Percentiles rank a stretch among this genome's conserved stretches.
phyloP scores from a whole-genome alignment of 2,329 filamentous ascomycete genomes.

The Helotiales sp. region DNA sequence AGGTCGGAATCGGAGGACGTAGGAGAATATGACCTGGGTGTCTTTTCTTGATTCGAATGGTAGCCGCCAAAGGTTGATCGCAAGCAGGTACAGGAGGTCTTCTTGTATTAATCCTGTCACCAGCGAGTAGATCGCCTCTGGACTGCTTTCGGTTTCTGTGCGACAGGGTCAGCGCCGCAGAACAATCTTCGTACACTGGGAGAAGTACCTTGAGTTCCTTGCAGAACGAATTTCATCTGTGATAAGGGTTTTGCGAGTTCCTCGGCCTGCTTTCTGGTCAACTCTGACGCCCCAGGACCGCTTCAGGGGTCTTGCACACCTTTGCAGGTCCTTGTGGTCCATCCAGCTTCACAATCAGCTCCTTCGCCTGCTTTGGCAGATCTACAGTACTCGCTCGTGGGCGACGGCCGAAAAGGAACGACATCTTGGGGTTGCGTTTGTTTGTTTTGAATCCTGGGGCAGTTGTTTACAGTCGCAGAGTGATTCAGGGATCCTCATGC shows the following conservation, averaged over 20 bases:
- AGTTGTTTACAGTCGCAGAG: constrained; percentile 19
- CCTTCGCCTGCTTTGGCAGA: constrained; percentile 54
- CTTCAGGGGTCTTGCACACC: constrained; percentile 40
- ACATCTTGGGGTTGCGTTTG: constrained; percentile 49
- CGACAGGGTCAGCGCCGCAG: constrained; percentile 12
- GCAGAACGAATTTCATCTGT: constrained; percentile 90
- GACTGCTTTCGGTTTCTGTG: constrained; percentile 79
- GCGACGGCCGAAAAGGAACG: constrained; percentile 67
- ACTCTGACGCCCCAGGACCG: constrained; percentile 11
- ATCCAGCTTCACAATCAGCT: constrained; percentile 61
- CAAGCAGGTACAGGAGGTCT: constrained; percentile 83
- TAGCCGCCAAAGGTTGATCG: constrained; percentile 77
- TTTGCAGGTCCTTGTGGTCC: constrained; percentile 56
- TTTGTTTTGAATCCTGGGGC: constrained; percentile 9
- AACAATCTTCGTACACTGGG: background rate
- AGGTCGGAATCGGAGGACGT: constrained; percentile 87
- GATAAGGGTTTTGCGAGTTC: constrained; percentile 82
- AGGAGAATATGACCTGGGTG: constrained; percentile 92
- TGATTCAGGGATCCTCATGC: constrained; percentile 1
- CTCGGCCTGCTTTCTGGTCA: constrained; percentile 61
- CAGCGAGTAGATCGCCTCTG: constrained; percentile 84
- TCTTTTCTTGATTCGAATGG: constrained; percentile 97
- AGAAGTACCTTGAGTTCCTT: constrained; percentile 81
- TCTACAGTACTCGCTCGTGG: constrained; percentile 60
- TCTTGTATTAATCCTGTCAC: constrained; percentile 84